These are phyloP conservation scores for Plasmodium ovale DNA, from an alignment of 169 alveolate species.

Conservation along the genomic window DNA sequence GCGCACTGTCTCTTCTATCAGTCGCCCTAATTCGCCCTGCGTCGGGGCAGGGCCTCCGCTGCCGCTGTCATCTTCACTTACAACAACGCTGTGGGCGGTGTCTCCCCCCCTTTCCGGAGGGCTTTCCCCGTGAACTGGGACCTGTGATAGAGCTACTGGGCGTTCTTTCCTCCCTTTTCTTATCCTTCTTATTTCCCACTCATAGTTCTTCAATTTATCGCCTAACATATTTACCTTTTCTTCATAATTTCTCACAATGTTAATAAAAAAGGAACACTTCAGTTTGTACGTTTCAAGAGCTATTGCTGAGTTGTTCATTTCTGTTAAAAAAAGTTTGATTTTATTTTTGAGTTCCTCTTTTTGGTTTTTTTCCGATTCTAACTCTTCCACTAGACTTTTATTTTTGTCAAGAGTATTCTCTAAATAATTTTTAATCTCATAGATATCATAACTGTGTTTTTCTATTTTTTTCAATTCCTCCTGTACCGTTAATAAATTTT, in stretches of 20 bases:
- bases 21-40: not conserved
- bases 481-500: slow-evolving; percentile 29
- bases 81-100: not conserved
- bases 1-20: slow-evolving; percentile 1
- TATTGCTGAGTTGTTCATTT: slow-evolving; percentile 46
- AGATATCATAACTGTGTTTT: slow-evolving; percentile 69
- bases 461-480: slow-evolving; percentile 64
- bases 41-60: not conserved
- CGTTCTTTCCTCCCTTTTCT: not conserved
- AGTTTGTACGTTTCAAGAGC: slow-evolving; percentile 39
- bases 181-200: not conserved
- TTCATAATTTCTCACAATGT: slow-evolving; percentile 50
- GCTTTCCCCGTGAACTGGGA: not conserved
- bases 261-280: slow-evolving; percentile 65
- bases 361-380: slow-evolving; percentile 66
- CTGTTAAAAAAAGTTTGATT: slow-evolving; percentile 8
- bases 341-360: slow-evolving; percentile 49
- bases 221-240: slow-evolving; percentile 2
- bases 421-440: slow-evolving; percentile 67
- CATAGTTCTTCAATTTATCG: slow-evolving; percentile 22
- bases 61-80: not conserved
- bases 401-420: slow-evolving; percentile 35
- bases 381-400: slow-evolving; percentile 32
- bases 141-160: not conserved
- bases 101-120: not conserved